Base-by-base conservation (phyloP, 1,139 yeast genomes). In the Petasospora fabianii region DNA sequence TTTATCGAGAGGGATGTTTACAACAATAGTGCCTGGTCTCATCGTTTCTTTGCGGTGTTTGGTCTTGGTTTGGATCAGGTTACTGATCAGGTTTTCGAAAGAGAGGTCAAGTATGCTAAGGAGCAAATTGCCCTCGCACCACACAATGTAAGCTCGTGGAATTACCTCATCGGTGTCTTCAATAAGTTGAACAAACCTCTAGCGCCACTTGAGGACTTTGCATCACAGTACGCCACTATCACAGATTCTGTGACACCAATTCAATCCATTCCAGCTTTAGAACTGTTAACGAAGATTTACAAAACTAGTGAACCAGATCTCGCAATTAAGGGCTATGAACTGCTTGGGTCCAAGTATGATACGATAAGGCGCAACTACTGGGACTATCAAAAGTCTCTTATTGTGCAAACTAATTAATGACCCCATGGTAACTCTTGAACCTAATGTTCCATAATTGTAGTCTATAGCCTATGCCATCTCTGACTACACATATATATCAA, bases 11-110 rank as follows among this genome's bases (percentile, higher is more conserved):
- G 63, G 8, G 99, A 92, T 60, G 75, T 86, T 16, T 69, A 87
- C 53, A 92, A 92, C 63, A 94, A 92, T 60, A 84, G 96, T 40
- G 97, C 95, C 0, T 92, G 99, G 99, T 74, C 80, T 42, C 95
- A 86, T 61, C 70, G 97, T 39, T 84, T 69, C 64, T 87, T 81
- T 53, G 42, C 48, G 3, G 45, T 59, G 21, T 34, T 49, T 24
- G 48, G 44, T 4, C 22, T 24, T 13, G 51, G 54, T 16, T 47
- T 37, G n/a, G 49, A 43, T 22, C 55, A 47, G 3, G 51, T 53
- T 29, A 44, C 47, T 16, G 49, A 50, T 14, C 48, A 44, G 8
- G 47, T 48, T 0, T 54, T 72, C 19, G 47, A 53, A 1, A 60
- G 57, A 3, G 84, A 78, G 47, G 50, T 75, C 5, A 65, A 64